Conservation (phyloP, 139 green algal genomes). For the Haematococcus lacustris region DNA sequence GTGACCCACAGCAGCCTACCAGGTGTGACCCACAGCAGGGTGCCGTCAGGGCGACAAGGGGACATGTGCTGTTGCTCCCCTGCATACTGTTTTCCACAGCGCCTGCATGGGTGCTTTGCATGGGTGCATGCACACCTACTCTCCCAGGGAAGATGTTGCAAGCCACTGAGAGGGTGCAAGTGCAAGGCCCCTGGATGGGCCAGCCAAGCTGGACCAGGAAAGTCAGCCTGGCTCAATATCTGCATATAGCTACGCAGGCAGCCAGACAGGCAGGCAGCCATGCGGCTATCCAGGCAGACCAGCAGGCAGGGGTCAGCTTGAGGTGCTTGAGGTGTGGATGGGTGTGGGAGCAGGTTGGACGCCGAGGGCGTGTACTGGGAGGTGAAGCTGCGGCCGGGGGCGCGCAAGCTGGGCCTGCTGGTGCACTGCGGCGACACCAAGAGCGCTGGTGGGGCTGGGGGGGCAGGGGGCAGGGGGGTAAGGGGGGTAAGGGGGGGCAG, state of each 20-base stretch:
- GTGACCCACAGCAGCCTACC: too few species aligned
- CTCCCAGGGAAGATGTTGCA: too few species aligned
- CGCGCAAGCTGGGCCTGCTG: constrained; percentile 27
- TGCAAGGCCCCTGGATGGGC: too few species aligned
- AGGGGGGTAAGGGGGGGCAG: not conserved
- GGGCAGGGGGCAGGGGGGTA: not conserved
- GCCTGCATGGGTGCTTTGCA: too few species aligned
- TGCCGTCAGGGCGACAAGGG: too few species aligned
- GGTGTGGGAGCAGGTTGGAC: constrained; percentile 9
- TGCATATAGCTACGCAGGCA: not conserved
- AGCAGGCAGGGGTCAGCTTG: not conserved
- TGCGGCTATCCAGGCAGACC: not conserved
- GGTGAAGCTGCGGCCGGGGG: constrained; percentile 20
- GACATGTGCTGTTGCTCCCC: too few species aligned
- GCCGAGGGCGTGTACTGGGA: constrained; percentile 28
- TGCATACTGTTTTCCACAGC: too few species aligned
- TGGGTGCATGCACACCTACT: too few species aligned
- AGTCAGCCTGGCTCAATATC: too few species aligned
- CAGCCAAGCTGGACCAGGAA: too few species aligned
- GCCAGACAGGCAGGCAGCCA: not conserved
- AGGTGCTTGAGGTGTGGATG: not conserved
- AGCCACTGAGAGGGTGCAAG: too few species aligned
- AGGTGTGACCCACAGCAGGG: too few species aligned
- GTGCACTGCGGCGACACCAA: constrained; percentile 48
- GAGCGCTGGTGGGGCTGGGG: constrained; percentile 10